These are phyloP conservation scores for Henningerozyma blattae DNA, from an alignment of 805 yeast genomes.

Conservation along the genomic window DNA sequence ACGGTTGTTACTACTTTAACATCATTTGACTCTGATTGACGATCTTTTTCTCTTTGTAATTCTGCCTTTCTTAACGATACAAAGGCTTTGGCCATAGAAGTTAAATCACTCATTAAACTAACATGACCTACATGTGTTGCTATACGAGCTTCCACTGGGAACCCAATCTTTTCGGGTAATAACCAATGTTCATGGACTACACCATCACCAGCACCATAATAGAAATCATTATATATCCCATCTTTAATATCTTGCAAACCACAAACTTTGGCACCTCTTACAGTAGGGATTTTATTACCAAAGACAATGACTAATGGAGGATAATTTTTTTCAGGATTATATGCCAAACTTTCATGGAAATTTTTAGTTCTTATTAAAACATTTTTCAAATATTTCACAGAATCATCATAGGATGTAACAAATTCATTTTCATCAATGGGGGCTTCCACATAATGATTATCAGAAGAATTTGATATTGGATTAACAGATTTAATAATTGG, in stretches of 20 bases:
- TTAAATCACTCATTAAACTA: constrained; percentile 61
- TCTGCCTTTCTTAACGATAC: constrained; percentile 52
- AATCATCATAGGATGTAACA: constrained; percentile 33
- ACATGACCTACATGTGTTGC: constrained; percentile 66
- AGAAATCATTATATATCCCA: constrained; percentile 67
- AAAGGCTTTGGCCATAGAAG: constrained; percentile 61
- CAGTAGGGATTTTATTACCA: constrained; percentile 76
- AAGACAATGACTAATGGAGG: constrained; percentile 81
- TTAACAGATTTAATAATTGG: constrained; percentile 6
- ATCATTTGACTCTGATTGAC: too few species aligned
- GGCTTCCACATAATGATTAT: constrained; percentile 2
- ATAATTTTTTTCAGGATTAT: constrained; percentile 39
- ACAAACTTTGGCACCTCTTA: constrained; percentile 62
- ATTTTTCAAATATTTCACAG: constrained; percentile 49
- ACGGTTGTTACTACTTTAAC: too few species aligned
- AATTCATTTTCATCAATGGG: constrained; percentile 11
- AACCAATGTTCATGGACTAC: constrained; percentile 76
- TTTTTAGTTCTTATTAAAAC: constrained; percentile 48
- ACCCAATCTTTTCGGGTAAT: constrained; percentile 68
- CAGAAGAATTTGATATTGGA: neutral
- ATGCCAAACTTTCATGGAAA: constrained; percentile 45
- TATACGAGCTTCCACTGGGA: constrained; percentile 58
- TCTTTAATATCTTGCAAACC: constrained; percentile 48
- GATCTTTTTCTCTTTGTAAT: too few species aligned
- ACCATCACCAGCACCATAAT: constrained; percentile 89